Base-by-base conservation (phyloP, 306 rosid genomes). In the Vigna nakashimae region DNA sequence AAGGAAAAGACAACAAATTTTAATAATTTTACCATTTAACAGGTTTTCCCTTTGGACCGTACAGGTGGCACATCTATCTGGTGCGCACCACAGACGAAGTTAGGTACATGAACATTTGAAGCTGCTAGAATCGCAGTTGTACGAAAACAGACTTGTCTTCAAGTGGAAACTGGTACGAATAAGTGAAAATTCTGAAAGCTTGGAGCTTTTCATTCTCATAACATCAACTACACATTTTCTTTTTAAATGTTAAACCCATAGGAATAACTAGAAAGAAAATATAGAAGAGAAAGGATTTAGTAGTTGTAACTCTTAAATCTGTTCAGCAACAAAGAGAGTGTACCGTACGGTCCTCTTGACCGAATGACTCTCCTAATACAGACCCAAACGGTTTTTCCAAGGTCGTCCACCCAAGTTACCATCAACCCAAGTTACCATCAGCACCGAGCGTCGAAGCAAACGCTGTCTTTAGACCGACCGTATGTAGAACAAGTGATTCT, bases 81-180 rank as follows among this genome's bases (percentile, higher is more conserved):
- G 16, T 20, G 15, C 14, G 14, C 36, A 11, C 8, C 36, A 10
- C 36, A 57, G 36, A 56, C 38, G 30, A 58, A 58, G 38, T 26
- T 58, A 26, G 65, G 65, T 58, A 58, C 26, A 11, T 58, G 36
- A 58, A 26, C 65, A 26, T 58, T 58, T 58, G 65, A 58, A 7
- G n/a, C n/a, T 57, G 64, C 64, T 32, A 24, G 36, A 22, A 57
- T 24, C 64, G 26, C 13, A 22, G 9, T 24, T 24, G 64, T 57
- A 24, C 64, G 64, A 57, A 57, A 11, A 57, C 36, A 57, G 36
- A 57, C 64, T 57, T 26, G 65, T 26, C 65, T 13, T 26, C 17
- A 0, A 57, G 26, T 22, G 30, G 34, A 56, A 56, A 56, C 22
- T 56, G 36, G n/a, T 57, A 57, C 63, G 63, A 57, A 22, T 10